Conservation (phyloP, 805 yeast species). For the Schwanniomyces pseudopolymorphus region DNA sequence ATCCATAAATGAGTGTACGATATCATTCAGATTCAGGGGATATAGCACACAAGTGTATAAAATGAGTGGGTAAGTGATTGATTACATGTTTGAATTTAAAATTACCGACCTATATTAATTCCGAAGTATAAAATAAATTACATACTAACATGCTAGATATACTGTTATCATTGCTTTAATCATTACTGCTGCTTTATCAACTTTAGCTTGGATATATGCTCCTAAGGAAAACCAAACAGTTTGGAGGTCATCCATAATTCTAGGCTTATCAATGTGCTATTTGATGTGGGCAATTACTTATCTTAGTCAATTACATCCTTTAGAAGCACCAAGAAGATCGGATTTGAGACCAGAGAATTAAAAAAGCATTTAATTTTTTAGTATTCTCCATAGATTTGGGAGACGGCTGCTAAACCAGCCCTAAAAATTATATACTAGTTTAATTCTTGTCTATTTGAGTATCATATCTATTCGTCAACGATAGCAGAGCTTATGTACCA, state of each 20-base stretch:
- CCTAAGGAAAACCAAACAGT: conserved; percentile 69
- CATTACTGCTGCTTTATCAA: conserved; percentile 55
- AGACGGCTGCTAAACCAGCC: background rate
- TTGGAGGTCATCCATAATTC: conserved; percentile 50
- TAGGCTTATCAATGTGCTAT: conserved; percentile 74
- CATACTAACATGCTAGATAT: conserved; percentile 45
- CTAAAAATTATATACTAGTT: background rate
- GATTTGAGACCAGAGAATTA: conserved; percentile 77
- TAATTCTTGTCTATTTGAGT: background rate
- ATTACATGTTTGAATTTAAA: background rate
- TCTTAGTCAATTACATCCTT: conserved; percentile 82
- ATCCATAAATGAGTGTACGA: background rate
- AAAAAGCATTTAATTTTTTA: background rate
- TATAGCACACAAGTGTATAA: background rate
- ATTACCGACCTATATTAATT: background rate
- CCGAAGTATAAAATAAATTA: background rate
- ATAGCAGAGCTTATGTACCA: too few species aligned
- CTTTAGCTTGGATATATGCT: conserved; percentile 79
- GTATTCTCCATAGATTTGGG: background rate
- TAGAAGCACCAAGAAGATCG: conserved; percentile 86
- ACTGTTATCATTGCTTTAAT: conserved; percentile 66
- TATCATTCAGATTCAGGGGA: background rate
- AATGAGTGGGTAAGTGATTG: conserved; percentile 21
- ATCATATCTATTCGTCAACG: background rate
- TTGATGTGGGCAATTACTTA: conserved; percentile 94